Evolutionary conservation across 306 rosid species (phyloP).

Genomic region (Rosa chinensis): DNA sequence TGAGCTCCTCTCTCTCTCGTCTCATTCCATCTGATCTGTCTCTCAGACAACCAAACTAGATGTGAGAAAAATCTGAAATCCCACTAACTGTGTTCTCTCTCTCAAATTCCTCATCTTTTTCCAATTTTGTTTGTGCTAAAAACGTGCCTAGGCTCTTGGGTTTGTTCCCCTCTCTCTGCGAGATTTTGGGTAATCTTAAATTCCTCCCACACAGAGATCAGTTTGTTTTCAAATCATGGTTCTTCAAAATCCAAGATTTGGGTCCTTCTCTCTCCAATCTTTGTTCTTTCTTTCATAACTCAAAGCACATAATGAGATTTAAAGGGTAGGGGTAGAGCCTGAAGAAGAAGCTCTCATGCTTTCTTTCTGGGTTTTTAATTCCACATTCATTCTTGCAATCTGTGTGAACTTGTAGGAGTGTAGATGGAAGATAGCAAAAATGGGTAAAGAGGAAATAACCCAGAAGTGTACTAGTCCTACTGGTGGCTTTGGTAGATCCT

Average conservation of each 20-base stretch:
- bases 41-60: constrained; percentile 56
- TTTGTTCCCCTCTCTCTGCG: constrained; percentile 38
- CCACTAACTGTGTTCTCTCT: background rate
- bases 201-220: constrained; percentile 14
- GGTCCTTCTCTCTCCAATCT: constrained; percentile 23
- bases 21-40: constrained; percentile 22
- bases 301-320: constrained; percentile 14
- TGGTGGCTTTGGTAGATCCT: constrained; percentile 37
- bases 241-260: constrained; percentile 25
- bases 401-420: background rate
- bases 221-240: constrained; percentile 21
- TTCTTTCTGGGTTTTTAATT: constrained; percentile 29
- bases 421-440: constrained; percentile 45
- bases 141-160: constrained; percentile 36
- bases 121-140: constrained; percentile 23
- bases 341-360: background rate
- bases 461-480: constrained; percentile 30
- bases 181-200: constrained; percentile 37
- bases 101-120: constrained; percentile 11
- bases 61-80: constrained; percentile 46
- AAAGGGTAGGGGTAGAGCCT: background rate
- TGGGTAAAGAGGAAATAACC: constrained; percentile 56
- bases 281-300: constrained; percentile 26
- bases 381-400: background rate
- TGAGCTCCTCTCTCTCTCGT: background rate